Conservation (phyloP, 2,329 filamentous ascomycete genomes). For the Seiridium unicorne region DNA sequence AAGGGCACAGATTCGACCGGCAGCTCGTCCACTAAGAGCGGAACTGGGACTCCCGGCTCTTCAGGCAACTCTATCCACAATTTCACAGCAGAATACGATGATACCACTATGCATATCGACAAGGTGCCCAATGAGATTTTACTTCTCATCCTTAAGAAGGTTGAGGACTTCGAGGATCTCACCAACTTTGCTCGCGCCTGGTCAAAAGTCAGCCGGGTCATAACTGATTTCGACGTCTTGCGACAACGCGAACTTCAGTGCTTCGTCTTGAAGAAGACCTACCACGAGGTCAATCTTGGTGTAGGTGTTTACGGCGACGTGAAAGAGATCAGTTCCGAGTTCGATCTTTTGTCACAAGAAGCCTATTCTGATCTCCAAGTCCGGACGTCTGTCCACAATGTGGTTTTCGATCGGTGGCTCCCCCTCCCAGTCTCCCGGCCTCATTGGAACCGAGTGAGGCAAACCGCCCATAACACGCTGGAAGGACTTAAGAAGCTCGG, state of each 20-base stretch:
- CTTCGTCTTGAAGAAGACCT: conserved; percentile 42
- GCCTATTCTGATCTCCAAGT: conserved; percentile 35
- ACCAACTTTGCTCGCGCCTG: conserved; percentile 34
- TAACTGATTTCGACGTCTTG: conserved; percentile 33
- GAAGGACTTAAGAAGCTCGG: conserved; percentile 17
- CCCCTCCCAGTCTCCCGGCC: conserved; percentile 42
- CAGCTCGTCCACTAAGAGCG: background rate
- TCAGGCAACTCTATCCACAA: background rate
- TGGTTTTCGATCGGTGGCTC: conserved; percentile 41
- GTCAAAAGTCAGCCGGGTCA: conserved; percentile 29
- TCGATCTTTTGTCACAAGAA: conserved; percentile 43
- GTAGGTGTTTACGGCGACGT: conserved; percentile 34
- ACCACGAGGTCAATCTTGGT: conserved; percentile 36
- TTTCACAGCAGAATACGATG: background rate
- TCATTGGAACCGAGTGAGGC: conserved; percentile 40
- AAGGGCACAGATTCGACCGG: background rate
- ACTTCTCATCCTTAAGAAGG: conserved; percentile 28
- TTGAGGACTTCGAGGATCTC: conserved; percentile 35
- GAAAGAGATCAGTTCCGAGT: conserved; percentile 41
- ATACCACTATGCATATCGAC: conserved; percentile 18
- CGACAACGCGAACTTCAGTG: conserved; percentile 44
- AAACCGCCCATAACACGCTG: conserved; percentile 24
- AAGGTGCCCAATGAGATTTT: conserved; percentile 40
- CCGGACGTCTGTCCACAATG: conserved; percentile 38
- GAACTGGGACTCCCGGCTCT: background rate